Evolutionary conservation across 2,329 filamentous ascomycete species (phyloP).

Genomic region (Alternaria arborescens): DNA sequence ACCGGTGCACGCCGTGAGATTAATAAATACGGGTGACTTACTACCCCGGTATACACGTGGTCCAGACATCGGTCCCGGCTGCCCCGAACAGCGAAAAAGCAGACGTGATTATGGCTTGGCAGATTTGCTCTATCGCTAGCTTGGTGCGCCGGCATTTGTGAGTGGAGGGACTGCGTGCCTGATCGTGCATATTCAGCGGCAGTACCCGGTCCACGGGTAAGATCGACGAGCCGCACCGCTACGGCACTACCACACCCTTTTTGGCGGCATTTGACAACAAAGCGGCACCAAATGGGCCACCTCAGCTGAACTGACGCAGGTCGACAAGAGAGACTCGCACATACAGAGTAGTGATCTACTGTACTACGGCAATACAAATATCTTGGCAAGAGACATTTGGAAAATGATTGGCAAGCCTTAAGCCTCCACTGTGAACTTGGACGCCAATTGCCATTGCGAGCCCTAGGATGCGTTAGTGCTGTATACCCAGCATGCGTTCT

Average conservation of each 20-base stretch:
- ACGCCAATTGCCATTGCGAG: not conserved
- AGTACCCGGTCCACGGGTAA: not conserved
- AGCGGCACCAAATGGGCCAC: not conserved
- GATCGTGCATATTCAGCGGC: not conserved
- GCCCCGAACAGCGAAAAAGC: not conserved
- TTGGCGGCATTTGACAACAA: not conserved
- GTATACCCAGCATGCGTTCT: not conserved
- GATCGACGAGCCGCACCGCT: conserved; percentile 1
- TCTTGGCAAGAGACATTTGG: not conserved
- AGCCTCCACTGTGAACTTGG: not conserved
- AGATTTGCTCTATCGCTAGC: not conserved
- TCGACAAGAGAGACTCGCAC: not conserved
- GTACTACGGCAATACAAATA: not conserved
- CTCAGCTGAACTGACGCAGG: not conserved
- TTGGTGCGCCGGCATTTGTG: not conserved
- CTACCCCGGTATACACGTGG: not conserved
- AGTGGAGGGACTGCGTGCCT: not conserved
- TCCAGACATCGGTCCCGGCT: not conserved
- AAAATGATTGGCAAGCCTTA: not conserved
- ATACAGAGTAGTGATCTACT: not conserved
- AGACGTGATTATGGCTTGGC: not conserved
- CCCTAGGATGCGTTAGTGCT: not conserved
- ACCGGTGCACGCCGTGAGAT: not conserved
- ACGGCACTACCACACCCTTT: not conserved
- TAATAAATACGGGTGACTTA: not conserved